These are phyloP conservation scores for Cunninghamia lanceolata DNA, from an alignment of 75 land plant species.

Conservation along the genomic window DNA sequence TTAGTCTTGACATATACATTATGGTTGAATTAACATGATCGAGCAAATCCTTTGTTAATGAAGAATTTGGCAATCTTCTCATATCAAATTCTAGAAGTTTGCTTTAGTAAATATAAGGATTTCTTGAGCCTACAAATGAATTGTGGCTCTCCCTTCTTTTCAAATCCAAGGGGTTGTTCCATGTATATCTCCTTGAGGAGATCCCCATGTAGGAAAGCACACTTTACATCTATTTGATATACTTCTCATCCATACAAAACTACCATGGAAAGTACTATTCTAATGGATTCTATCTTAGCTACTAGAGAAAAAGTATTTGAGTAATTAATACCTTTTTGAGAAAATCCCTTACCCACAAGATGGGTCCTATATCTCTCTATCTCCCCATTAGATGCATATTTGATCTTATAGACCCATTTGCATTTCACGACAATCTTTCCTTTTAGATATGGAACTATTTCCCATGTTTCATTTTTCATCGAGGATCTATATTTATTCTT, in stretches of 20 bases:
- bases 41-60: neutral
- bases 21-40: neutral
- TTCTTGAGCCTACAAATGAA: neutral
- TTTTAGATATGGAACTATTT: neutral
- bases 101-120: neutral
- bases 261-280: neutral
- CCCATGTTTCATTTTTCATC: conserved; percentile 9
- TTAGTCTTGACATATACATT: neutral
- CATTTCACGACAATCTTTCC: conserved; percentile 3
- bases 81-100: neutral
- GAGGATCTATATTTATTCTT: no score
- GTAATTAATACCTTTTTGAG: conserved; percentile 15
- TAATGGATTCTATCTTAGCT: neutral
- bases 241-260: conserved; percentile 5
- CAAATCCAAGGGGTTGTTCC: neutral
- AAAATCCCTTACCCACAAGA: neutral
- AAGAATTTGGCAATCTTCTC: neutral
- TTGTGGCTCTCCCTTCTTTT: neutral
- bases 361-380: conserved; percentile 3
- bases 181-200: neutral
- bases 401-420: conserved; percentile 16
- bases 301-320: conserved; percentile 11
- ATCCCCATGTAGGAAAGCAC: neutral
- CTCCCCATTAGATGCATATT: neutral
- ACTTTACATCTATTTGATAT: no score